Percentiles rank a stretch among this genome's conserved stretches.
These are phyloP conservation scores for Kodamaea sp. DNA, from an alignment of 1,139 yeast genomes.

Conservation along the genomic window DNA sequence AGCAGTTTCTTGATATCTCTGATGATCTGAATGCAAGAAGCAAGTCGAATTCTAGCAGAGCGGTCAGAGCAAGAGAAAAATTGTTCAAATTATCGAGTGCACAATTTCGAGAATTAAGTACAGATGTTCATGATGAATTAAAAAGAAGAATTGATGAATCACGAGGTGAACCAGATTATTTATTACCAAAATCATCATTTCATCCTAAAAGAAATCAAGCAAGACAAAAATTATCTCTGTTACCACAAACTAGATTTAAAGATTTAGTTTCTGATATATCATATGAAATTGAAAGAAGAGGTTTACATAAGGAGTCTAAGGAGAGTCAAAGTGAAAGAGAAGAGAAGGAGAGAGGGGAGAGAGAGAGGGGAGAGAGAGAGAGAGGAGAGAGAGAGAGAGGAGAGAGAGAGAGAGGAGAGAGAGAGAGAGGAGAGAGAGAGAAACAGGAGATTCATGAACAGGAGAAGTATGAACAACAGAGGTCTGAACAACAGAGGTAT, in stretches of 20 bases:
- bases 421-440: conserved; percentile 1
- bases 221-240: conserved; percentile 81
- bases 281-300: conserved; percentile 81
- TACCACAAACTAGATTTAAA: conserved; percentile 78
- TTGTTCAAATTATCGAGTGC: conserved; percentile 71
- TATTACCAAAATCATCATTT: conserved; percentile 67
- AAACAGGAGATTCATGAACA: conserved; percentile 10
- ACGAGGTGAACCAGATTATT: conserved; percentile 55
- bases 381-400: conserved; percentile 6
- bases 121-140: conserved; percentile 91
- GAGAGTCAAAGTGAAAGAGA: conserved; percentile 15
- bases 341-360: conserved; percentile 14
- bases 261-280: conserved; percentile 89
- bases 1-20: conserved; percentile 51
- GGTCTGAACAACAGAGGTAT: background rate
- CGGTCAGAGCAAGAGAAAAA: conserved; percentile 80
- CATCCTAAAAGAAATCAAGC: conserved; percentile 97
- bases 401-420: background rate
- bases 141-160: conserved; percentile 63
- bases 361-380: conserved; percentile 21
- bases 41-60: conserved; percentile 52
- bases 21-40: conserved; percentile 43
- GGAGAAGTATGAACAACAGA: background rate
- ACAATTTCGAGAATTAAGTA: conserved; percentile 86
- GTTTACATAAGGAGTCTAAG: conserved; percentile 38